These are phyloP conservation scores for Zangia roseola DNA, from an alignment of 768 basidiomycete genomes.

Conservation along the genomic window DNA sequence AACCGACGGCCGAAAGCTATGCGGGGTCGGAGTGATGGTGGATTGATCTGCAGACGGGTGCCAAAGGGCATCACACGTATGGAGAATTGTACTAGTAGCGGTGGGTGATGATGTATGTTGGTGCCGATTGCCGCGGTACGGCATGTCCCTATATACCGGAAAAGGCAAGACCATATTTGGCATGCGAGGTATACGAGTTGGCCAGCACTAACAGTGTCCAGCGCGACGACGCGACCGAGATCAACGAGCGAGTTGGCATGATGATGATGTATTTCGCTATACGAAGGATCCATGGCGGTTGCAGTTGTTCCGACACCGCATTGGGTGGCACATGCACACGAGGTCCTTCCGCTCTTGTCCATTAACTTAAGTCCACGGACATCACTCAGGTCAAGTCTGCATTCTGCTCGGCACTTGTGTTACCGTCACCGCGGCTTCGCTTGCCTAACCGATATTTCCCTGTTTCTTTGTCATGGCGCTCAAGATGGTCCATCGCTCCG, in stretches of 20 bases:
- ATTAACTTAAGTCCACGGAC: slow-evolving; percentile 42
- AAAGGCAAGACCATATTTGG: slow-evolving; percentile 27
- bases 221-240: slow-evolving; percentile 11
- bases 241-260: slow-evolving; percentile 12
- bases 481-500: slow-evolving; percentile 19
- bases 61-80: no score
- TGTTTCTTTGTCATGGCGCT: slow-evolving; percentile 31
- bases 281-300: slow-evolving; percentile 20
- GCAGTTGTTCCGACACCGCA: slow-evolving; percentile 29
- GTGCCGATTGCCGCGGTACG: slow-evolving; percentile 30
- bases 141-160: slow-evolving; percentile 23
- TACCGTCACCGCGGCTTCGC: slow-evolving; percentile 39
- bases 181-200: slow-evolving; percentile 13
- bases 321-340: slow-evolving; percentile 35
- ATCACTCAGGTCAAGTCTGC: slow-evolving; percentile 29
- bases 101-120: not conserved
- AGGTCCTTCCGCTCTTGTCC: slow-evolving; percentile 35
- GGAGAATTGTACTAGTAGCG: no score
- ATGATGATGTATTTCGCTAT: slow-evolving; percentile 7
- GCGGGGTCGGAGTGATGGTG: no score
- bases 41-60: no score
- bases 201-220: not conserved
- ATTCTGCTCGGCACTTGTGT: slow-evolving; percentile 33
- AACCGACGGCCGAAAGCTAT: not conserved
- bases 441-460: slow-evolving; percentile 36